Evolutionary conservation across 371 early-diverging fungal species (phyloP).

Genomic region (Mucor indicus): DNA sequence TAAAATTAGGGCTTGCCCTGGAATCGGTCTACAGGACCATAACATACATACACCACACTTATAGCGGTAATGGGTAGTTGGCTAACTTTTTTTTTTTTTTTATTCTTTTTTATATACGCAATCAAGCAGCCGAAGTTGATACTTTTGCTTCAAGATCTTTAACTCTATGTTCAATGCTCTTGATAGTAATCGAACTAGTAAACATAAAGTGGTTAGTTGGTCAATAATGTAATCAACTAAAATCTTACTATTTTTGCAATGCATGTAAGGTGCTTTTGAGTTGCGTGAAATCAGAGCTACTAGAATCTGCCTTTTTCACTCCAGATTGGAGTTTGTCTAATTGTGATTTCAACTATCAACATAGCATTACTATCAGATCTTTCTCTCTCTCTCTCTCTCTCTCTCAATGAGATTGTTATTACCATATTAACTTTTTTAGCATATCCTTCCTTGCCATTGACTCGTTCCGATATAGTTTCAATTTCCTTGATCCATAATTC

Average conservation of each 20-base stretch:
- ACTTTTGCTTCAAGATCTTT: neutral
- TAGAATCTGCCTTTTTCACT: neutral
- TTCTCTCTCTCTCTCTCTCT: no score
- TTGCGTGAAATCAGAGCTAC: neutral
- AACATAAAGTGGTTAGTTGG: neutral
- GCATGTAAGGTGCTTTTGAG: constrained; percentile 3
- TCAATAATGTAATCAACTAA: neutral
- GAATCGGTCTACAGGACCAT: no score
- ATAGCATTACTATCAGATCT: neutral
- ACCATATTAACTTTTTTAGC: constrained; percentile 12
- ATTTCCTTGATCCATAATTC: constrained; percentile 16
- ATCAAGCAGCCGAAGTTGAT: neutral
- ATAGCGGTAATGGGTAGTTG: no score
- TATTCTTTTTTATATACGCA: no score
- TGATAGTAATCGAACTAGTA: neutral
- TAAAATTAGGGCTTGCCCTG: no score
- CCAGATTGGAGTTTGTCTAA: neutral
- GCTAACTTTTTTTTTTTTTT: no score
- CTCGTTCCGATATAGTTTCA: constrained; percentile 10
- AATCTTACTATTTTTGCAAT: constrained; percentile 11
- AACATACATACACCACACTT: no score
- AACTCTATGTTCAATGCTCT: neutral
- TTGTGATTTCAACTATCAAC: neutral
- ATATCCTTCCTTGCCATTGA: constrained; percentile 16
- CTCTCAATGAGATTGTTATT: neutral